Evolutionary conservation across 345 rosid species (phyloP).

Genomic region (Erysimum cheiranthoides): DNA sequence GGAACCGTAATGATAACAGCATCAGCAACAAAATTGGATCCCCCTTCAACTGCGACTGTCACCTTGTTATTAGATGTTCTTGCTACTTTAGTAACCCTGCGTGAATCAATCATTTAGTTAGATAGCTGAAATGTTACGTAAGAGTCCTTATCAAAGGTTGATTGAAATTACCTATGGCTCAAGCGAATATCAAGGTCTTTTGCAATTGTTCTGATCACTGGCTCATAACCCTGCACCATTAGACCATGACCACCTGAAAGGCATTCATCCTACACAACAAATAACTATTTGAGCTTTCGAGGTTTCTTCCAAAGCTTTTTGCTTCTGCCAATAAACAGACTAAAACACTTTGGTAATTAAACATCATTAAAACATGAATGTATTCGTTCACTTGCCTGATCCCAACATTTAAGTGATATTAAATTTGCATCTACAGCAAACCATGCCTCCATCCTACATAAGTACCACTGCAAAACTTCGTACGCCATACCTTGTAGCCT

Average conservation of each 20-base stretch:
- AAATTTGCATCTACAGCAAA: slow-evolving; percentile 90
- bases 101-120: neutral
- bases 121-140: neutral
- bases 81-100: slow-evolving; percentile 68
- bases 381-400: slow-evolving; percentile 61
- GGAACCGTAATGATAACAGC: slow-evolving; percentile 82
- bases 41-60: slow-evolving; percentile 65
- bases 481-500: slow-evolving; percentile 79
- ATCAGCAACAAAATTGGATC: slow-evolving; percentile 67
- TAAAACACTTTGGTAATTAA: neutral
- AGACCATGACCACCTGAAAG: slow-evolving; percentile 96
- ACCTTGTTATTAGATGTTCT: slow-evolving; percentile 56
- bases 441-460: slow-evolving; percentile 98
- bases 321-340: neutral
- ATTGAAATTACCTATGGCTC: slow-evolving; percentile 62
- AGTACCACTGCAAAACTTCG: slow-evolving; percentile 90
- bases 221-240: slow-evolving; percentile 90
- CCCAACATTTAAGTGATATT: slow-evolving; percentile 89
- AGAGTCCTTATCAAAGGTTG: neutral
- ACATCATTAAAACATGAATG: neutral
- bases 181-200: slow-evolving; percentile 72
- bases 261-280: slow-evolving; percentile 70
- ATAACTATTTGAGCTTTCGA: slow-evolving; percentile 1
- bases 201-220: slow-evolving; percentile 81
- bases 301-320: neutral